phyloP scores from a whole-genome alignment of 2,329 filamentous ascomycete species.

The Pseudogymnoascus sp. region DNA sequence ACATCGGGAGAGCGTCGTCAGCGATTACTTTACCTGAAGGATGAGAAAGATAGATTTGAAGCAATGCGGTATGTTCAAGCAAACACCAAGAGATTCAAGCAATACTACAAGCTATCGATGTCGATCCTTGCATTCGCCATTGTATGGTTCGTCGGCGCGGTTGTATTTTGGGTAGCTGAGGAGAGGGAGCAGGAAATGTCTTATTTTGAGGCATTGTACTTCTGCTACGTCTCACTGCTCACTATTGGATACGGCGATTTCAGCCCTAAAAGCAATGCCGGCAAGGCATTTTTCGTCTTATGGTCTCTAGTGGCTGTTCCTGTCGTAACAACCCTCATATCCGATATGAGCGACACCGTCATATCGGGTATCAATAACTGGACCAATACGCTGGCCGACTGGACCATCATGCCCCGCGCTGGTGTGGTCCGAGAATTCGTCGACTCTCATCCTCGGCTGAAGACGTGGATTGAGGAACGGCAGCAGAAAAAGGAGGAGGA shows the following conservation, averaged over 20 bases:
- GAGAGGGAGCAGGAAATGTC: constrained; percentile 40
- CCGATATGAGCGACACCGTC: constrained; percentile 55
- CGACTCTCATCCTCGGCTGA: constrained; percentile 36
- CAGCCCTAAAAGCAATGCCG: constrained; percentile 53
- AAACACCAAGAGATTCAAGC: constrained; percentile 47
- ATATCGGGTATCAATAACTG: constrained; percentile 54
- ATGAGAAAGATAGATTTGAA: constrained; percentile 52
- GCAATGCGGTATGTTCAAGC: constrained; percentile 58
- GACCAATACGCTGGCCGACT: constrained; percentile 52
- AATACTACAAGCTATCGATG: constrained; percentile 48
- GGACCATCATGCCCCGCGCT: constrained; percentile 55
- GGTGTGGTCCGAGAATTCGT: constrained; percentile 46
- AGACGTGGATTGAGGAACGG: constrained; percentile 30
- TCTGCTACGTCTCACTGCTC: constrained; percentile 58
- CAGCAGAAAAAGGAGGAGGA: constrained; percentile 33
- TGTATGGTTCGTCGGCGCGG: constrained; percentile 57
- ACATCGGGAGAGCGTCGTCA: constrained; percentile 16
- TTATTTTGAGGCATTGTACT: constrained; percentile 61
- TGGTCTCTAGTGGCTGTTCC: constrained; percentile 62
- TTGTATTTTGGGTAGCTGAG: constrained; percentile 56
- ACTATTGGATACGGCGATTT: constrained; percentile 65
- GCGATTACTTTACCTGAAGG: constrained; percentile 45
- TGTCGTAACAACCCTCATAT: constrained; percentile 60
- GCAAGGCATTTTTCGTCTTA: constrained; percentile 60
- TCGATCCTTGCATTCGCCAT: constrained; percentile 51